Base-by-base conservation (phyloP, 352 stramenopile species). In the Phytophthora crassamura region DNA sequence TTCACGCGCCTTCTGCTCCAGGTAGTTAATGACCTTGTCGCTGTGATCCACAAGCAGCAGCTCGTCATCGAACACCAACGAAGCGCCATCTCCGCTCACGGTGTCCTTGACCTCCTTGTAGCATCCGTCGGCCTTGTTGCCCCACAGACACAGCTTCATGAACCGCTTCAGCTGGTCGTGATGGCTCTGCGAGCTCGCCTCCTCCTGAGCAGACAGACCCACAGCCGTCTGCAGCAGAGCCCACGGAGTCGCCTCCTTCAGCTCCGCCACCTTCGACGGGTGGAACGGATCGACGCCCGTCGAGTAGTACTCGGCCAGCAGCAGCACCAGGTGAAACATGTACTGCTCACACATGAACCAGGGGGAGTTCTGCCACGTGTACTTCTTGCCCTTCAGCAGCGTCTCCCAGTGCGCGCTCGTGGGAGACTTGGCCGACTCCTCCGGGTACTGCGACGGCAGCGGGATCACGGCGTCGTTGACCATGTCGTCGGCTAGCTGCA, bases 281-380 rank as follows among this genome's bases (percentile, higher is more conserved):
- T 88, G 78, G 69, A 90, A 93, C 14, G 84, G 84, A 41, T 93
- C 84, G 10, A 89, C 60, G 10, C 72, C 67, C 16, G 78, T 78
- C 11, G 78, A 77, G 59, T 86, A 90, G 55, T 84, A 91, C 56
- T 84, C 80, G 7, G 80, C 63, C 46, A 93, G 55, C 22, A 91
- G 46, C 22, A 91, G 59, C 16, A 93, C 67, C 28, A 87, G 67
- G 59, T 90, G 82, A 62, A 90, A 91, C 64, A 91, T 76, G 72
- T 93, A 93, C 46, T 87, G 80, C 55, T 93, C 84, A 10, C 78
- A 74, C 36, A 90, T 40, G 69, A 93, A 93, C 80, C 82, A 91
- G 30, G 84, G 78, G n/a, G 74, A 73, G 53, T 88, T 78, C 58
- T 89, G 82, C 84, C 84, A 93, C 56, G 78, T 89, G 55, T 89